A percentile compares a stretch with the other conserved stretches of the same genome.
phyloP scores from a whole-genome alignment of 176 grass and related monocot genomes.

The Secale cereale region DNA sequence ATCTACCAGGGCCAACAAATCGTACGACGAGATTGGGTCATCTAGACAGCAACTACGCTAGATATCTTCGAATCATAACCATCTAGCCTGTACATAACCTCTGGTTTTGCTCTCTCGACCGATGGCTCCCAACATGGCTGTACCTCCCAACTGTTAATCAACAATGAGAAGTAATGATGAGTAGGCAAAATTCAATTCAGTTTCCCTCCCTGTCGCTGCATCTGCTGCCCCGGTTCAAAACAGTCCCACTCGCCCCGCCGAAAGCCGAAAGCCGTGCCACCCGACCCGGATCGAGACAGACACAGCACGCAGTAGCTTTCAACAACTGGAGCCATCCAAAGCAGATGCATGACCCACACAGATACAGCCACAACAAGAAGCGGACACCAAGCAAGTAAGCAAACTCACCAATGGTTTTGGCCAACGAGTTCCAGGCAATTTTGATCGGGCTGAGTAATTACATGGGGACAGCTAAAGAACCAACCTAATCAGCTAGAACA shows the following conservation, averaged over 20 bases:
- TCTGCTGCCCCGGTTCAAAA: conserved; percentile 10
- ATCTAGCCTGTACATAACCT: too few relatives aligned
- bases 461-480: conserved; percentile 43
- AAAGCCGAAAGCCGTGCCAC: conserved; percentile 3
- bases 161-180: background rate
- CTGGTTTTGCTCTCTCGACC: too few relatives aligned
- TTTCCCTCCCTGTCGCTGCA: background rate
- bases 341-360: background rate
- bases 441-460: conserved; percentile 34
- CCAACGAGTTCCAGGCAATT: background rate
- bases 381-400: too few relatives aligned
- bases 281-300: background rate
- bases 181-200: background rate
- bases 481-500: conserved; percentile 32
- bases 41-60: background rate
- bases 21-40: background rate
- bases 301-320: background rate
- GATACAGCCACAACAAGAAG: too few relatives aligned
- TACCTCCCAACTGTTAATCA: conserved; percentile 20
- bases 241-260: background rate
- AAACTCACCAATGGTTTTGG: background rate
- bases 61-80: too few relatives aligned
- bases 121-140: too few relatives aligned
- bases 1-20: background rate
- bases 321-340: background rate